phyloP scores from a whole-genome alignment of 2,329 filamentous ascomycete genomes.

The Pseudonectria buxi region DNA sequence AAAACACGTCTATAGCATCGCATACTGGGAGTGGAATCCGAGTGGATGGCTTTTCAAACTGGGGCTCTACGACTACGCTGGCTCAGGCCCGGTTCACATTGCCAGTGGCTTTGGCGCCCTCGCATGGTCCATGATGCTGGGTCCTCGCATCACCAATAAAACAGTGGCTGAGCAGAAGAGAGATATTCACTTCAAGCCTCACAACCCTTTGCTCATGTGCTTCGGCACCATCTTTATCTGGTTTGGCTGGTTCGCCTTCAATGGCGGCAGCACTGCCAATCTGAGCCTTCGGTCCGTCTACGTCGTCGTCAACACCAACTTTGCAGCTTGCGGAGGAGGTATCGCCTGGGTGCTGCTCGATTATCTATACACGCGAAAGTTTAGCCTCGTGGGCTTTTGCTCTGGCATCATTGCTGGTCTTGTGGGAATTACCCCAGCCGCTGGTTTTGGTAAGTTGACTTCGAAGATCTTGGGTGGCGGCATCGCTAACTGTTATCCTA shows the following conservation, averaged over 20 bases:
- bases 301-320: constrained; percentile 52
- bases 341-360: constrained; percentile 48
- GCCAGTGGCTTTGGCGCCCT: constrained; percentile 56
- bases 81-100: constrained; percentile 59
- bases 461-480: fast-evolving
- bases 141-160: constrained; percentile 38
- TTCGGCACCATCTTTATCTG: constrained; percentile 59
- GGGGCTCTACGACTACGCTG: constrained; percentile 53
- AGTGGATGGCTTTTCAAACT: constrained; percentile 59
- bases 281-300: constrained; percentile 46
- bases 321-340: constrained; percentile 47
- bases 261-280: constrained; percentile 45
- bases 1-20: constrained; percentile 29
- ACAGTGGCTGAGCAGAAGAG: constrained; percentile 9
- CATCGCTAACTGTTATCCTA: background rate
- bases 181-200: constrained; percentile 39
- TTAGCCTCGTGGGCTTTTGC: constrained; percentile 26
- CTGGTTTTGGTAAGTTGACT: constrained; percentile 34
- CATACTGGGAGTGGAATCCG: constrained; percentile 63
- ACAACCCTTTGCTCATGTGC: constrained; percentile 58
- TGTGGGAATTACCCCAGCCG: constrained; percentile 53
- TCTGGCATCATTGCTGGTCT: constrained; percentile 50
- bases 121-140: constrained; percentile 57
- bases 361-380: constrained; percentile 35
- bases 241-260: constrained; percentile 55